Evolutionary conservation across 2,329 filamentous ascomycete species (phyloP).

Genomic region (Neonectria ditissima): DNA sequence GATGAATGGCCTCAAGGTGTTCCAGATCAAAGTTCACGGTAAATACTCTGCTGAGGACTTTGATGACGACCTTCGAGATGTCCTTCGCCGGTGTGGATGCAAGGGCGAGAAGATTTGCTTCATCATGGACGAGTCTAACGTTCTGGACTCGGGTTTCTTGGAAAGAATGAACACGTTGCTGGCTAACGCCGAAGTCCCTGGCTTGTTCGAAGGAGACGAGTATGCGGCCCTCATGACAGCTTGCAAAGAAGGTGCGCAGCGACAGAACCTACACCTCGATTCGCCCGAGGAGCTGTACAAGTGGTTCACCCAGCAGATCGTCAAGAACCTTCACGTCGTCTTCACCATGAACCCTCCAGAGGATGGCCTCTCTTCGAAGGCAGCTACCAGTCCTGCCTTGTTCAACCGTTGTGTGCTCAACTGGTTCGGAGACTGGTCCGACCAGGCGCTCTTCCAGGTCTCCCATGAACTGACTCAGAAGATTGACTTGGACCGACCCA

Average conservation of each 20-base stretch:
- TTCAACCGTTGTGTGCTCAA: conserved; percentile 99
- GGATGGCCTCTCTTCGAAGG: conserved; percentile 93
- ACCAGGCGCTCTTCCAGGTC: conserved; percentile 98
- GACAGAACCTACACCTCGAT: conserved; percentile 93
- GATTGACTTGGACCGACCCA: conserved; percentile 91
- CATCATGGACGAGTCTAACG: conserved; percentile 99
- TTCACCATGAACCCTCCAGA: conserved; percentile 99
- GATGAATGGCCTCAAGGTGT: conserved; percentile 99
- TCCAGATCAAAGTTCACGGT: conserved; percentile 99
- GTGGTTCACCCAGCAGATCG: conserved; percentile 99
- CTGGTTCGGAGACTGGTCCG: conserved; percentile 99
- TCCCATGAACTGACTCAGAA: conserved; percentile 94
- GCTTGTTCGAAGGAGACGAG: conserved; percentile 98
- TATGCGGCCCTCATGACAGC: conserved; percentile 99
- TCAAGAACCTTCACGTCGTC: conserved; percentile 98
- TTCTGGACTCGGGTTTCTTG: conserved; percentile 97
- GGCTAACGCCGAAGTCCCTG: conserved; percentile 98
- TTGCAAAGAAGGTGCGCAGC: conserved; percentile 97
- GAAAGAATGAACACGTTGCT: conserved; percentile 99
- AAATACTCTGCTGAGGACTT: conserved; percentile 99
- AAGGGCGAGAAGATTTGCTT: conserved; percentile 99
- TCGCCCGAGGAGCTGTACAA: conserved; percentile 99
- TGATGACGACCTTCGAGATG: conserved; percentile 94
- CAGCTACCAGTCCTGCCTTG: conserved; percentile 94
- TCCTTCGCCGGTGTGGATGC: conserved; percentile 92